Evolutionary conservation across 176 grass and related monocot genomes (phyloP), one percentile per base, ranked within the genome.

Genomic region (Lolium perenne): DNA sequence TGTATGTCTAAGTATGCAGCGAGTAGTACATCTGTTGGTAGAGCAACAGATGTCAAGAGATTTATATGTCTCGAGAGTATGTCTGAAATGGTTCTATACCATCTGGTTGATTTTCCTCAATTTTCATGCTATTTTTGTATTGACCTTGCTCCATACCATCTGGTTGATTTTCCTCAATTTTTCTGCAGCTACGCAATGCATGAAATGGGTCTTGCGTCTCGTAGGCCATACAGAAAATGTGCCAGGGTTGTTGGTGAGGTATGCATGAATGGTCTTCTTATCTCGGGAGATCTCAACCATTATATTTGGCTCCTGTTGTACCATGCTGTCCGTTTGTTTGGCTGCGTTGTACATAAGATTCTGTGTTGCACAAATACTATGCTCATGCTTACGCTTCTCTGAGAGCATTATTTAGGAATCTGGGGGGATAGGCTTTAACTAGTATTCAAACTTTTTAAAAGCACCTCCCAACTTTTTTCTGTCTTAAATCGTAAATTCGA

Each of bases 201-300:
- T 92, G 96, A 95, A 78, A 85, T 98, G 84, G 93, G 96, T 47
- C 92, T 98, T 89, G 90, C 96, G 17, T 98, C 96, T 79, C 96
- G 92, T 76, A 94, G 59, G 65, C 96, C 96, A 89, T 92, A 94
- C 88, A 92, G 93, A 54, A 98, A 98, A 89, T 98, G 91, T 89
- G 96, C 96, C 25, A 92, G 94, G 85, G 89, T 98, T 79, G 96
- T 98, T 70, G 96, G 96, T 79, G 96, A 98, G 93, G 96, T 95
- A 95, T 79, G 84, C 76, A 71, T 74, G 43, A 80, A 64, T 40
- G 32, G 82, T 51, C n/a, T 29, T 50, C 76, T 71, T 71, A 8
- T 84, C 14, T 57, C 47, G 60, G 49, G 21, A 38, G 20, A 75
- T 79, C 69, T 26, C n/a, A 83, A 67, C n/a, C 55, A 12, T 65